Conservation (phyloP, 1,284 basidiomycete species). For the Boletus sp. region DNA sequence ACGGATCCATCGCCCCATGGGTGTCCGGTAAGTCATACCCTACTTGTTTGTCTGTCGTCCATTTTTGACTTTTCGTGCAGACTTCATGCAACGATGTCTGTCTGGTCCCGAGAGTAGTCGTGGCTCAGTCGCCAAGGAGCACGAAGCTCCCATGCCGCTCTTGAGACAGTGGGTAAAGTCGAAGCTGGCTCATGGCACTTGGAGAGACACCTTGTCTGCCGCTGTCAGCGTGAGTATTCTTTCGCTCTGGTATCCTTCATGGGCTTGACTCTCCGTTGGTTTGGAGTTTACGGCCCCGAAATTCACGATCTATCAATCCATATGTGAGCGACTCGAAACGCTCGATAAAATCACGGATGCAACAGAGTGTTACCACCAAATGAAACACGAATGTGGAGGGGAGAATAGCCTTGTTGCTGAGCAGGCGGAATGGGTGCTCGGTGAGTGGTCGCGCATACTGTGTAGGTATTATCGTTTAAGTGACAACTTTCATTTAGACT, state of each 20-base stretch:
- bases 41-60: neutral
- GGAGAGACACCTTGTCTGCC: constrained; percentile 31
- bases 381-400: neutral
- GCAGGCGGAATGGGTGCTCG: neutral
- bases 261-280: neutral
- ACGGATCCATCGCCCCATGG: neutral
- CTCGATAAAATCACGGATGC: neutral
- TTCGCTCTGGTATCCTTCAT: neutral
- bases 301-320: neutral
- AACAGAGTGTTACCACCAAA: neutral
- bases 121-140: neutral
- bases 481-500: neutral
- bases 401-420: neutral
- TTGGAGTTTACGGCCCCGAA: neutral
- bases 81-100: constrained; percentile 1
- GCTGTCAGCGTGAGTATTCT: constrained; percentile 18
- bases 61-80: neutral
- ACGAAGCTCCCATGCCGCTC: neutral
- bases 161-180: constrained; percentile 23
- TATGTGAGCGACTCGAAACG: constrained; percentile 6
- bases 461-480: neutral
- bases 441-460: neutral
- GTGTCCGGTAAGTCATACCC: neutral
- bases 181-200: neutral
- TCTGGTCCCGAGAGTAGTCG: neutral